Conservation (phyloP, 75 land plant genomes). For the Gnetum montanum region DNA sequence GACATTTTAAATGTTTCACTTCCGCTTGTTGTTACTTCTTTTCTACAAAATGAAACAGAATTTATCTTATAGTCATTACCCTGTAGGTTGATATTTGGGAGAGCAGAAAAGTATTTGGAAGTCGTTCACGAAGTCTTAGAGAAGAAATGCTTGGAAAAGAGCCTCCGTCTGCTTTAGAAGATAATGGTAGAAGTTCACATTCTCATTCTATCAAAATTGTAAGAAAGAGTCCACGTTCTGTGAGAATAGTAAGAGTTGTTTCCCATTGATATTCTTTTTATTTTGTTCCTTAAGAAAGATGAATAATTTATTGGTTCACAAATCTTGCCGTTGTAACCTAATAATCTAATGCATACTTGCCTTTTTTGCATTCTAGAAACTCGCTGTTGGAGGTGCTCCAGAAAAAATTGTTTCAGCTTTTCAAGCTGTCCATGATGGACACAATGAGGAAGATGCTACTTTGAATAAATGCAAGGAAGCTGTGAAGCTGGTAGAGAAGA, state of each 20-base stretch:
- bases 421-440: slow-evolving; percentile 62
- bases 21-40: not conserved
- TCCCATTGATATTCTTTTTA: not conserved
- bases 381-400: slow-evolving; percentile 56
- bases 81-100: slow-evolving; percentile 92
- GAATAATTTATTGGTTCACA: not conserved
- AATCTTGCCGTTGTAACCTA: not conserved
- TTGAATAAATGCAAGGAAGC: slow-evolving; percentile 53
- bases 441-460: slow-evolving; percentile 45
- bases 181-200: slow-evolving; percentile 37
- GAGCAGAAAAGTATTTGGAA: slow-evolving; percentile 89
- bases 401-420: slow-evolving; percentile 78
- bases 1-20: not conserved
- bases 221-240: slow-evolving; percentile 41
- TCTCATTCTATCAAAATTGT: slow-evolving; percentile 51
- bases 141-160: slow-evolving; percentile 67
- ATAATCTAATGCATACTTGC: not conserved
- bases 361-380: slow-evolving; percentile 29
- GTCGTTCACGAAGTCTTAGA: slow-evolving; percentile 68
- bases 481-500: slow-evolving; percentile 30
- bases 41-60: too few species aligned
- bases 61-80: not conserved
- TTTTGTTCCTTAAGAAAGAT: not conserved
- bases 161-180: slow-evolving; percentile 24
- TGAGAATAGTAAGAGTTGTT: slow-evolving; percentile 45